phyloP scores from a whole-genome alignment of 192 early-diverging fungal genomes.

The Podila verticillata region DNA sequence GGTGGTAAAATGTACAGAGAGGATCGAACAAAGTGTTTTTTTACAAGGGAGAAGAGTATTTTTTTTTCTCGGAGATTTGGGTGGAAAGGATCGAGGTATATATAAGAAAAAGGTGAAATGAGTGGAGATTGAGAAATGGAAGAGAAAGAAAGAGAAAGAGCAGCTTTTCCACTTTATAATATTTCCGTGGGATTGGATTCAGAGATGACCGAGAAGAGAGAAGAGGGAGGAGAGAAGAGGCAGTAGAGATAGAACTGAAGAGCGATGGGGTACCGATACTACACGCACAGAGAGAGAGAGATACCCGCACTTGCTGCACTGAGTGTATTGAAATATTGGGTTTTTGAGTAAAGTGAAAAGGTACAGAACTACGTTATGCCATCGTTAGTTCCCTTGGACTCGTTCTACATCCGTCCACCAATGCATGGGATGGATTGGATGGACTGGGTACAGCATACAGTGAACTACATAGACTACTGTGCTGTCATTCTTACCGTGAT shows the following conservation, averaged over 20 bases:
- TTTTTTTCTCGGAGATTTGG: not conserved
- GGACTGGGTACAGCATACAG: not conserved
- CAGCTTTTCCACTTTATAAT: slow-evolving; percentile 1
- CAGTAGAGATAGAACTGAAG: no score
- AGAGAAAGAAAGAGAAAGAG: not conserved
- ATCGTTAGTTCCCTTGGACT: not conserved
- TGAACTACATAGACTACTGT: not conserved
- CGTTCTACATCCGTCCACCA: no score
- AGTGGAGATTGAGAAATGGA: not conserved
- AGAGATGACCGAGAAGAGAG: not conserved
- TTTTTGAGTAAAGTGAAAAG: no score
- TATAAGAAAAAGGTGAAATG: not conserved
- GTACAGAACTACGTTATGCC: not conserved
- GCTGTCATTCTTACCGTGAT: no score
- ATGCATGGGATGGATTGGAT: not conserved
- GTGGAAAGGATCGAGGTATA: not conserved
- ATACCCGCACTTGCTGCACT: no score
- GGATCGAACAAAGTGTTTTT: not conserved
- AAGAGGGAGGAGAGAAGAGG: not conserved
- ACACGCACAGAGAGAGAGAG: no score
- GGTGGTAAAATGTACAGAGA: not conserved
- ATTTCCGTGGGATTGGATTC: not conserved
- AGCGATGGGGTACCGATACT: no score
- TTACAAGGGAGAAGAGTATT: no score
- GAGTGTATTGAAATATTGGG: no score